A percentile compares a stretch with the other conserved stretches of the same genome.
phyloP scores from a whole-genome alignment of 768 basidiomycete genomes.

The Sarcodon aspratus region DNA sequence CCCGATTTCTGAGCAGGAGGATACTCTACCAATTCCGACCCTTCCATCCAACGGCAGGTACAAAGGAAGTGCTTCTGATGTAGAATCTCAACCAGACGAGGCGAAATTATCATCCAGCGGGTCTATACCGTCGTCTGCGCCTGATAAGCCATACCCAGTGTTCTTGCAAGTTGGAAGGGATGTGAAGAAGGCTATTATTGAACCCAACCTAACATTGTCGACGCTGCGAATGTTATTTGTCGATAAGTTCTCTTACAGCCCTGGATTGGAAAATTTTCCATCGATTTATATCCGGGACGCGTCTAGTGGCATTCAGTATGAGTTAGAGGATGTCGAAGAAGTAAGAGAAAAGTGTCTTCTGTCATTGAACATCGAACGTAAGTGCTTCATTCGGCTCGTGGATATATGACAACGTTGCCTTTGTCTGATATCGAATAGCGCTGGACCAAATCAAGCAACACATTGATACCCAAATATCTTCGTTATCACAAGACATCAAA shows the following conservation, averaged over 20 bases:
- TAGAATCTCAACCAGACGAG: not conserved
- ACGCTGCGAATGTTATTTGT: constrained; percentile 82
- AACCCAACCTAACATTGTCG: constrained; percentile 58
- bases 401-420: not conserved
- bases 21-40: constrained; percentile 2
- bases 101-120: not conserved
- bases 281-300: constrained; percentile 94
- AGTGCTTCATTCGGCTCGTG: constrained; percentile 20
- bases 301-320: constrained; percentile 87
- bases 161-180: constrained; percentile 87
- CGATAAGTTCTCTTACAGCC: constrained; percentile 90
- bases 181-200: constrained; percentile 77
- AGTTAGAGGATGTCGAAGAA: constrained; percentile 90
- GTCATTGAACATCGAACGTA: constrained; percentile 94
- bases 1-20: constrained; percentile 18
- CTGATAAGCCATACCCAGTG: constrained; percentile 39
- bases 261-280: constrained; percentile 87
- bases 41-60: not conserved
- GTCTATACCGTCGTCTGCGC: constrained; percentile 13
- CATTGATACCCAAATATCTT: constrained; percentile 84
- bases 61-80: not conserved
- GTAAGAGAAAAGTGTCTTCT: constrained; percentile 81
- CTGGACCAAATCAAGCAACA: constrained; percentile 99
- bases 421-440: constrained; percentile 32
- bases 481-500: constrained; percentile 79